Evolutionary conservation across 257 asterid species (phyloP).

Genomic region (Scutellaria galericulata): DNA sequence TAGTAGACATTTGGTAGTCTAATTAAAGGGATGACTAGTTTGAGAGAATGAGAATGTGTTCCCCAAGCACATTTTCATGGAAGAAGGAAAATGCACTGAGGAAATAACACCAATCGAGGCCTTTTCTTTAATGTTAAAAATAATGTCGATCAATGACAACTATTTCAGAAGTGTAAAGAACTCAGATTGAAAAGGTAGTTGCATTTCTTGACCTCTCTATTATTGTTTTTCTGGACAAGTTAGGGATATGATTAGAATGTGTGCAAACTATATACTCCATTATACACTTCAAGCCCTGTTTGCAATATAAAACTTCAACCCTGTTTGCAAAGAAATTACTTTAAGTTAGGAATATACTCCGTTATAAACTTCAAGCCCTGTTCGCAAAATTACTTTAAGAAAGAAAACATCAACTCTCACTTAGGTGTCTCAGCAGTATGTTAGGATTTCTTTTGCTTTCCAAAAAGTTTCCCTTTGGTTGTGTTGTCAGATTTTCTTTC

Average conservation of each 20-base stretch:
- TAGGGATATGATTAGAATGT: background rate
- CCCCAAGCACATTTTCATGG: no score
- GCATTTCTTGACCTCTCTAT: no score
- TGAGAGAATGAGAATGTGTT: background rate
- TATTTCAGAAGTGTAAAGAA: no score
- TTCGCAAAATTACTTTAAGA: background rate
- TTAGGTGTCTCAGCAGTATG: background rate
- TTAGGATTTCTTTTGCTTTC: background rate
- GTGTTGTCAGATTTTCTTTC: conserved; percentile 7
- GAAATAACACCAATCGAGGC: no score
- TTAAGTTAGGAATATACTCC: background rate
- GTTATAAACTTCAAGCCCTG: background rate
- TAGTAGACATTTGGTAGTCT: background rate
- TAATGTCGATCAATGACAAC: background rate
- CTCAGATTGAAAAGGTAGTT: no score
- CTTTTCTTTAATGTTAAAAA: no score
- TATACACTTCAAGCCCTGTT: background rate
- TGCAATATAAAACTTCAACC: background rate
- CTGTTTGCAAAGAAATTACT: background rate
- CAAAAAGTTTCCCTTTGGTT: background rate
- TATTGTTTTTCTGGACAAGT: background rate
- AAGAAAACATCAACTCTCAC: background rate
- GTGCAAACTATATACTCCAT: background rate
- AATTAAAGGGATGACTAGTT: background rate
- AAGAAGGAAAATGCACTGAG: no score